These are phyloP conservation scores for Ophiorrhiza pumila DNA, from an alignment of 257 asterid species.

Conservation along the genomic window DNA sequence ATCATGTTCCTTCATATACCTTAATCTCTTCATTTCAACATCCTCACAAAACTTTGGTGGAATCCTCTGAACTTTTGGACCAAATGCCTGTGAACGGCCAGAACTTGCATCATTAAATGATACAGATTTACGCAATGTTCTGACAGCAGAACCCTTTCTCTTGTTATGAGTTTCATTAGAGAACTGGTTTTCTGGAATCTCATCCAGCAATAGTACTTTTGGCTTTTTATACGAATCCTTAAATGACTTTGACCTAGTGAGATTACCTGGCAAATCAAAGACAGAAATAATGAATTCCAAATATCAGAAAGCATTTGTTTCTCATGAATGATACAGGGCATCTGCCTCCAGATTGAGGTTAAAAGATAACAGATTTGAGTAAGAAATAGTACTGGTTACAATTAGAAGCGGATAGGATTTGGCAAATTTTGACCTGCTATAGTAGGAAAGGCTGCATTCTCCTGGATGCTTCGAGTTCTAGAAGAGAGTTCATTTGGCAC, in stretches of 20 bases:
- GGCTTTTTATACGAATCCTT: conserved; percentile 4
- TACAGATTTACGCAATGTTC: conserved; percentile 14
- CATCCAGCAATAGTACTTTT: conserved; percentile 14
- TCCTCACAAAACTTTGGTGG: conserved; percentile 4
- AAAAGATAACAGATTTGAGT: not conserved
- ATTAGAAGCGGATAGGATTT: not conserved
- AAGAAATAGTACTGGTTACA: conserved; percentile 4
- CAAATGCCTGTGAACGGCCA: conserved; percentile 3
- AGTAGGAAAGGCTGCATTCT: not conserved
- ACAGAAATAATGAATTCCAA: not conserved
- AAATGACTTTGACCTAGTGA: conserved; percentile 21
- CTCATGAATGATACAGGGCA: not conserved
- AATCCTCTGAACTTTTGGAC: conserved; percentile 7
- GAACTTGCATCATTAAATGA: conserved; percentile 14
- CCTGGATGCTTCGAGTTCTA: not conserved
- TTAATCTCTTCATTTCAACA: conserved; percentile 6
- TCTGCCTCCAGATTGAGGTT: not conserved
- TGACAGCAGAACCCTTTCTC: conserved; percentile 1
- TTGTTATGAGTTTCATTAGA: not conserved
- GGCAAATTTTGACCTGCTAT: not conserved
- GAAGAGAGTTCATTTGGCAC: conserved; percentile 2
- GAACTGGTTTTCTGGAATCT: not conserved
- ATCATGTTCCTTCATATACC: conserved; percentile 9
- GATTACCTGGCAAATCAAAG: conserved; percentile 11
- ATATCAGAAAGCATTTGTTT: not conserved